Percentiles rank a stretch among this genome's conserved stretches.
Evolutionary conservation across 805 yeast genomes (phyloP).

Genomic region (Candida loeiensis): DNA sequence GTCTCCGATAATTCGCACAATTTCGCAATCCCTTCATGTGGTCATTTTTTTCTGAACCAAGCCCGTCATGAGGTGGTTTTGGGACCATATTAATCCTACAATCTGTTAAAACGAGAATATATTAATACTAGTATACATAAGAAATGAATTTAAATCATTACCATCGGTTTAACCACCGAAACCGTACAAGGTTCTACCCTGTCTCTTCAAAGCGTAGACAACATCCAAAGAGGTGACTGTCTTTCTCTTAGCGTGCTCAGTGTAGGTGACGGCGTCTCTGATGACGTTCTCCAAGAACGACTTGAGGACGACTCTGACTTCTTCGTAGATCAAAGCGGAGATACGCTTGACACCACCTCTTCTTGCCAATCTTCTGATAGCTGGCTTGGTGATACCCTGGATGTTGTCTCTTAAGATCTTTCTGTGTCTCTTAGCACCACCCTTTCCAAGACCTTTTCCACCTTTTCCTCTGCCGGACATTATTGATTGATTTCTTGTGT

Average conservation of each 20-base stretch:
- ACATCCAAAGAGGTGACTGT: constrained; percentile 98
- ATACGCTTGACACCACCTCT: constrained; percentile 99
- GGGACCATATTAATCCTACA: background rate
- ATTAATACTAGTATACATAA: constrained; percentile 11
- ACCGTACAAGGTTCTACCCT: constrained; percentile 99
- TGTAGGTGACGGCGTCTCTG: constrained; percentile 98
- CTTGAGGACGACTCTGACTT: constrained; percentile 95
- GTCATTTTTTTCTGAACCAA: background rate
- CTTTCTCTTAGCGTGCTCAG: constrained; percentile 99
- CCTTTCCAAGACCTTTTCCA: constrained; percentile 99
- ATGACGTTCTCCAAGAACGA: constrained; percentile 94
- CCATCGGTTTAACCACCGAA: constrained; percentile 83
- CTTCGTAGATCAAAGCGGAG: constrained; percentile 97
- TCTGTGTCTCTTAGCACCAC: constrained; percentile 99
- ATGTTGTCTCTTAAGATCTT: constrained; percentile 99
- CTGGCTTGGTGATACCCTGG: constrained; percentile 99
- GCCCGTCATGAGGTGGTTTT: too few species aligned
- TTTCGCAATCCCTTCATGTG: background rate
- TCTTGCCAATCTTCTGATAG: constrained; percentile 99
- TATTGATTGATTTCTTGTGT: constrained; percentile 9
- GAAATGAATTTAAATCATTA: constrained; percentile 6
- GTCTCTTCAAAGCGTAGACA: constrained; percentile 99
- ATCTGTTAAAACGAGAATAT: background rate
- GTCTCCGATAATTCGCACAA: too few species aligned
- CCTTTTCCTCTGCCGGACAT: constrained; percentile 99